Evolutionary conservation across 345 rosid species (phyloP), one percentile per base, ranked within the genome.

Genomic region (Camelina laxa): DNA sequence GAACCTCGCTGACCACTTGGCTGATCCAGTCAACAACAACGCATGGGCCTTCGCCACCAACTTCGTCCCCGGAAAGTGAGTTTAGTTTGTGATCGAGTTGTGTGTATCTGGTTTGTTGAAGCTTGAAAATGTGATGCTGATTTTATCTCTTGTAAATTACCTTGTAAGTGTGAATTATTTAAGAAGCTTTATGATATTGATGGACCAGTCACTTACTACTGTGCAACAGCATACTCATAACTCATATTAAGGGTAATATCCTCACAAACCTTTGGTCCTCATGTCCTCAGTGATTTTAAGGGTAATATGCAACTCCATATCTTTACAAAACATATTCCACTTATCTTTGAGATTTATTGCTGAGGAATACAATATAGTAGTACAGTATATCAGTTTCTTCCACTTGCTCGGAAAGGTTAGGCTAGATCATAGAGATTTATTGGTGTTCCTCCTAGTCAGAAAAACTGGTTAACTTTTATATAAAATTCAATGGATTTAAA

Each of bases 11-110:
- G 67, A 62, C 53, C 67, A 62, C 1, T 24, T 63, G 55, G 68
- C 55, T 16, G 69, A 65, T 30, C 69, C 55, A 27, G 69, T 64
- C 27, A 64, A 45, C 69, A 64, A 64, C 41, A 64, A 65, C 9
- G 70, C 70, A 49, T 65, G 70, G 69, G 70, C 70, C 45, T 65
- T 65, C 58, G 91, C 91, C 74, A 89, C 87, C 36, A 89, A 85
- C 92, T 90, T 85, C 60, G 88, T 83, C 48, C 93, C 93, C 49
- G 93, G 96, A 68, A 90, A 90, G 70, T 84, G 85, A 87, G 68
- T 61, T n/a, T 36, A 51, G 17, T 50, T 12, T 17, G 51, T 38
- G 51, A 38, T 36, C 30, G 9, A 60, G 11, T 20, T 47, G 66
- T 31, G 47, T 70, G 36, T 70, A 20, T 21, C 22, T 2, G 66